Conservation (phyloP, 176 grass and related monocot genomes). For the Bromus sterilis region DNA sequence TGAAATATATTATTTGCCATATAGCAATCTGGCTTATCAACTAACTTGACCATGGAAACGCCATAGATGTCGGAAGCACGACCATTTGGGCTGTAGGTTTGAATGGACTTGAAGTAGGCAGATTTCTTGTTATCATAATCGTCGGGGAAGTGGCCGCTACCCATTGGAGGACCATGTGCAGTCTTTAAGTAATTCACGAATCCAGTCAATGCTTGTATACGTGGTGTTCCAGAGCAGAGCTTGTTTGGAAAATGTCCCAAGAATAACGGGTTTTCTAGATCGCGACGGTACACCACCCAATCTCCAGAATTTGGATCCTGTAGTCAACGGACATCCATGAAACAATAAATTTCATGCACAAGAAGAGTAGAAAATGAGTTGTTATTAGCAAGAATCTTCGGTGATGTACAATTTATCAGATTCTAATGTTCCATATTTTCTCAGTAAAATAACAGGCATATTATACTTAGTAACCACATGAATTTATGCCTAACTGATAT, state of each 20-base stretch:
- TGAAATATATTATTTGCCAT: not conserved
- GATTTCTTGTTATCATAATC: not conserved
- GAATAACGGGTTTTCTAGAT: not conserved
- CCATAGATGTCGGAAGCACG: not conserved
- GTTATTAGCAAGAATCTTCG: not conserved
- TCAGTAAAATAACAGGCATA: not conserved
- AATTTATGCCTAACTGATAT: not conserved
- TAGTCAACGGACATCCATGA: not conserved
- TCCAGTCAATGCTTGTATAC: slow-evolving; percentile 1
- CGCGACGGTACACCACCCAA: slow-evolving; percentile 35
- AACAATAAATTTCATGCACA: not conserved
- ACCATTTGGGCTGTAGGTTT: not conserved
- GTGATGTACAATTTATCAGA: not conserved
- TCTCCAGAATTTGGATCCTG: slow-evolving; percentile 31
- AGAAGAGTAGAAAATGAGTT: not conserved
- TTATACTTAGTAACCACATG: not conserved
- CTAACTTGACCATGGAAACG: not conserved
- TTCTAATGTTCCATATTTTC: not conserved
- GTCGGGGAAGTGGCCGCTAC: slow-evolving; percentile 23
- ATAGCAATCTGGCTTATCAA: not conserved
- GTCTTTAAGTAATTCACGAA: not conserved
- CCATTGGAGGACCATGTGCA: slow-evolving; percentile 25
- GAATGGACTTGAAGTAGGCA: slow-evolving; percentile 21
- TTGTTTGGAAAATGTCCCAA: slow-evolving; percentile 3
- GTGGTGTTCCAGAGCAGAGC: not conserved